A percentile compares a stretch with the other conserved stretches of the same genome.
These are phyloP conservation scores for Aureobasidium sp. DNA, from an alignment of 2,329 filamentous ascomycete species.

Conservation along the genomic window DNA sequence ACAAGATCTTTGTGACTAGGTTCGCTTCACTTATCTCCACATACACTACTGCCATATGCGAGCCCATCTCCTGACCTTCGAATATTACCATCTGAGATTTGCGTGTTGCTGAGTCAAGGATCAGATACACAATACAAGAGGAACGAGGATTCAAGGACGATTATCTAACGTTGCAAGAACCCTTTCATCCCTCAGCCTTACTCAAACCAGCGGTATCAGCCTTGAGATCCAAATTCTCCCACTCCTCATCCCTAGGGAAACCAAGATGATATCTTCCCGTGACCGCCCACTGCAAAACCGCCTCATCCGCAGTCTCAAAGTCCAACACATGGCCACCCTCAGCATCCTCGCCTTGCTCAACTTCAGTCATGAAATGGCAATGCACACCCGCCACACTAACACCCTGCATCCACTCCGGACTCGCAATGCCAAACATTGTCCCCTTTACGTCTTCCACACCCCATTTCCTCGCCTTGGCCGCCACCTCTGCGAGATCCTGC, in stretches of 20 bases:
- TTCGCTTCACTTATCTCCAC: too few relatives aligned
- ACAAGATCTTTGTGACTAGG: too few relatives aligned
- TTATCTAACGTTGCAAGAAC: too few relatives aligned
- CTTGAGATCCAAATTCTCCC: slow-evolving; percentile 28
- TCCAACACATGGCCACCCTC: slow-evolving; percentile 32
- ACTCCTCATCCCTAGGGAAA: slow-evolving; percentile 36
- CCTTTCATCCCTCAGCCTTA: slow-evolving; percentile 14
- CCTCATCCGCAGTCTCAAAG: slow-evolving; percentile 32
- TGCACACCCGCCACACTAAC: slow-evolving; percentile 35
- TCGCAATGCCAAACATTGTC: slow-evolving; percentile 35
- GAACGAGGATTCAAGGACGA: too few relatives aligned
- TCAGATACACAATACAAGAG: too few relatives aligned
- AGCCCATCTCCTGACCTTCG: too few relatives aligned
- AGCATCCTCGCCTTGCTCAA: slow-evolving; percentile 29
- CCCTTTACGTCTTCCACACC: slow-evolving; percentile 30
- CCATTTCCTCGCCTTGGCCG: slow-evolving; percentile 23
- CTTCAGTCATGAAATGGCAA: slow-evolving; percentile 31
- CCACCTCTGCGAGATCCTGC: slow-evolving; percentile 18
- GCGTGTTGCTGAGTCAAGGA: background rate
- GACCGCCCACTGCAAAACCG: slow-evolving; percentile 32
- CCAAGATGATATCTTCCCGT: slow-evolving; percentile 38
- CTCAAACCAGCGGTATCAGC: slow-evolving; percentile 8
- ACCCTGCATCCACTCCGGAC: slow-evolving; percentile 35
- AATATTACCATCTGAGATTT: background rate
- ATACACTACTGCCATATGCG: too few relatives aligned